phyloP scores from a whole-genome alignment of 805 yeast genomes.

The Tetrapisispora arboricola region DNA sequence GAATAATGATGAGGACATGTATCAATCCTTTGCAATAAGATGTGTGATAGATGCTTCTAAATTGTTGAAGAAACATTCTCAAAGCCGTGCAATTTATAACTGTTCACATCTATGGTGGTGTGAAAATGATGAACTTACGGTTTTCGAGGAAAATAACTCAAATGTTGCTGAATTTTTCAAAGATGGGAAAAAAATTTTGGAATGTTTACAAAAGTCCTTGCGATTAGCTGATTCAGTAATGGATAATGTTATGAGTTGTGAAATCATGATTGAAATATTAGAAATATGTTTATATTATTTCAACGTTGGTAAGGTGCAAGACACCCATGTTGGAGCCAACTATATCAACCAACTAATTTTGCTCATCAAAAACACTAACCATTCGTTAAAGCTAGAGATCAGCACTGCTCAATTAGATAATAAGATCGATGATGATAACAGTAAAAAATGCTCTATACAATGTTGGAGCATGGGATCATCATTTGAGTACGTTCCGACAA shows the following conservation, averaged over 20 bases:
- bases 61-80: constrained; percentile 81
- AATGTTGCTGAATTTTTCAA: constrained; percentile 28
- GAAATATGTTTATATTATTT: constrained; percentile 76
- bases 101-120: constrained; percentile 93
- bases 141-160: background rate
- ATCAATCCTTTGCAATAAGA: constrained; percentile 71
- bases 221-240: constrained; percentile 88
- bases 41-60: constrained; percentile 82
- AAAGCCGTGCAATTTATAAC: constrained; percentile 74
- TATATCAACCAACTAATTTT: constrained; percentile 83
- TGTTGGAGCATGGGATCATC: background rate
- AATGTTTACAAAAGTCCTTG: constrained; percentile 76
- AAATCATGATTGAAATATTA: constrained; percentile 77
- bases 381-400: constrained; percentile 28
- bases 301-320: constrained; percentile 21
- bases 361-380: constrained; percentile 56
- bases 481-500: background rate
- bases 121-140: constrained; percentile 24
- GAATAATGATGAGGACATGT: constrained; percentile 30
- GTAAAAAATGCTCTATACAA: too few relatives aligned
- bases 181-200: constrained; percentile 65
- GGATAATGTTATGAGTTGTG: constrained; percentile 53
- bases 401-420: background rate
- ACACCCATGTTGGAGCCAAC: constrained; percentile 46
- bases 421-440: background rate